Conservation (phyloP, 768 basidiomycete genomes). For the Hygrocybe punicea region DNA sequence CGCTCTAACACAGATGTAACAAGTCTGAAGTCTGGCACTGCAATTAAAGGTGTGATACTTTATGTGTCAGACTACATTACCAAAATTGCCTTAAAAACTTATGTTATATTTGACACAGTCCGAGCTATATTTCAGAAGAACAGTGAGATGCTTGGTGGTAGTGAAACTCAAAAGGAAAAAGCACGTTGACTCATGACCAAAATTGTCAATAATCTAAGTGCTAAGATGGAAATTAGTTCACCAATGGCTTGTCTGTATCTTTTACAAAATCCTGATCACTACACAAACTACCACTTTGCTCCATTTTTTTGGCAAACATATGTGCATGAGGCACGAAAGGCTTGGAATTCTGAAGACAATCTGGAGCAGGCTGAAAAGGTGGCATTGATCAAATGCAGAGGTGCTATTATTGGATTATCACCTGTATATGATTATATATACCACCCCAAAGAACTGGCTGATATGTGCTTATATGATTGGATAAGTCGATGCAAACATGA, state of each 20-base stretch:
- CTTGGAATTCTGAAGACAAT: conserved; percentile 13
- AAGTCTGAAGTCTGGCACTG: conserved; percentile 38
- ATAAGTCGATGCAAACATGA: no score
- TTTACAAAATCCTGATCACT: conserved; percentile 37
- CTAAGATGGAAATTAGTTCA: no score
- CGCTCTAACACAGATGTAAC: conserved; percentile 18
- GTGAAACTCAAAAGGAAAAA: no score
- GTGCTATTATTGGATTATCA: conserved; percentile 20
- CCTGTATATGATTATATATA: conserved; percentile 35
- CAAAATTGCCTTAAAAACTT: conserved; percentile 34
- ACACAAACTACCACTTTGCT: conserved; percentile 35
- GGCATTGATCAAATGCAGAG: conserved; percentile 14
- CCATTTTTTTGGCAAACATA: conserved; percentile 33
- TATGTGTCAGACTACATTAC: conserved; percentile 29
- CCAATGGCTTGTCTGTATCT: conserved; percentile 21
- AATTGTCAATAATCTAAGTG: no score
- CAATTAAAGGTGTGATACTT: conserved; percentile 29
- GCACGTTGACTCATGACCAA: no score
- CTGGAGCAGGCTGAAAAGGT: conserved; percentile 19
- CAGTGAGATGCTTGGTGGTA: conserved; percentile 19
- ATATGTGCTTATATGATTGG: no score
- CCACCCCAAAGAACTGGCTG: conserved; percentile 3
- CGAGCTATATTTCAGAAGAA: conserved; percentile 24
- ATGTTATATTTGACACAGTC: conserved; percentile 36
- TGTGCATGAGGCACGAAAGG: conserved; percentile 21